phyloP scores from a whole-genome alignment of 805 yeast species.

The Candida orba region DNA sequence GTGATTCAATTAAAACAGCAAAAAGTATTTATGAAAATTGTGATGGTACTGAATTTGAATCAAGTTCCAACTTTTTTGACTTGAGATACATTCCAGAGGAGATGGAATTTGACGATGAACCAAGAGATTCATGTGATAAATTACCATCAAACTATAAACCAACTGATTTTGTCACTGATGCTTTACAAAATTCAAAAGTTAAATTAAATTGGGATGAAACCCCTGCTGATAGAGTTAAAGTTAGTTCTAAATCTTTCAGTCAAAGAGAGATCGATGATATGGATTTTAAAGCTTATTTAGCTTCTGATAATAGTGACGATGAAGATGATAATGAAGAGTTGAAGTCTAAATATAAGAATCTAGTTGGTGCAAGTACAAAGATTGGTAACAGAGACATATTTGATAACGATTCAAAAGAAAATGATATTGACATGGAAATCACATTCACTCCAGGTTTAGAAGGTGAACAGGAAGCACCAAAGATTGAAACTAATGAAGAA shows the following conservation, averaged over 20 bases:
- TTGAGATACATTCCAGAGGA: conserved; percentile 89
- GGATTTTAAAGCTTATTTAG: conserved; percentile 90
- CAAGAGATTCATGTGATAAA: conserved; percentile 65
- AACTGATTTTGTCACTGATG: conserved; percentile 78
- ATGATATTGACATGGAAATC: conserved; percentile 86
- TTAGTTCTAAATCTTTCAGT: conserved; percentile 75
- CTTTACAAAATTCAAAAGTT: conserved; percentile 92
- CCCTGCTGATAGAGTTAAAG: conserved; percentile 75
- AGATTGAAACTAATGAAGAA: conserved; percentile 32
- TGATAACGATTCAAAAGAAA: conserved; percentile 39
- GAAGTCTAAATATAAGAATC: conserved; percentile 54
- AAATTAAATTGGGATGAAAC: conserved; percentile 98
- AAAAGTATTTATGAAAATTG: conserved; percentile 72
- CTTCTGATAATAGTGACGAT: conserved; percentile 62
- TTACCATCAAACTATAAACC: conserved; percentile 81
- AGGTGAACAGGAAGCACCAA: conserved; percentile 20
- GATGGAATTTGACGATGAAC: conserved; percentile 75
- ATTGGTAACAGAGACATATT: conserved; percentile 31
- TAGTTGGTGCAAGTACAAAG: conserved; percentile 38
- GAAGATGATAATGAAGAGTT: conserved; percentile 31
- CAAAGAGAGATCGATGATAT: conserved; percentile 83
- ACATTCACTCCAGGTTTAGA: conserved; percentile 87
- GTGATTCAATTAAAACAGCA: conserved; percentile 71
- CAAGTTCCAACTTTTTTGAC: conserved; percentile 92
- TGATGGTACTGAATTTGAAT: conserved; percentile 93